Base-by-base conservation (phyloP, 257 asterid species). In the Datura wrightii region DNA sequence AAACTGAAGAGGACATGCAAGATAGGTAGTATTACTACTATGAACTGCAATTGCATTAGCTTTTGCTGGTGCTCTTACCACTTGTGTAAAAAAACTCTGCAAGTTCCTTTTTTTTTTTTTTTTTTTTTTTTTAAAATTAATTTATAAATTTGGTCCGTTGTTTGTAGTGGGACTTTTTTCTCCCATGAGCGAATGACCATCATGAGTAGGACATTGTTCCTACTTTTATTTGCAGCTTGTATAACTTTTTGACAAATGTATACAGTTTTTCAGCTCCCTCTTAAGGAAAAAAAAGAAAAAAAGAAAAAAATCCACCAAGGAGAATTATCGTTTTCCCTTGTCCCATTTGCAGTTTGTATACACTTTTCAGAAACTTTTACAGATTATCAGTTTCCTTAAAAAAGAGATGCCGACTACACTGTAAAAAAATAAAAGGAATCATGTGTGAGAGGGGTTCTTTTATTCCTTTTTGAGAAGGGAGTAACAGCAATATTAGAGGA, bases 1-100 rank as follows among this genome's bases (percentile, higher is more conserved):
- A 92, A 89, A 92, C 97, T 0, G 98, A 93, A 86, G 98, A 95
- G 82, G 97, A 95, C 46, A 94, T 92, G 97, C 97, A 92, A 86
- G 83, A 85, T 62, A 91, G 90, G 92, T 89, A 92, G 88, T 82
- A 55, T 80, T 14, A 65, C 56, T 69, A 56, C 24, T 46, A 58
- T 52, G 71, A 70, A 79, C 63, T 69, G 50, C 53, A 55, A 59
- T 69, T 71, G 39, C 82, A 41, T 14, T 71, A 79, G 9, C 50
- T 63, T 56, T 65, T 82, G 37, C 81, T 83, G 41, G 7, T 13
- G 72, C 55, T 39, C 3, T 24, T 24, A 41, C 24, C 50, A 10
- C 19, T 14, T 41, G 71, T 66, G 63, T 82, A 85, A 84, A 84
- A 62, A 74, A 54, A 55, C 63, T 82, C 80, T 62, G 66, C 80